Conservation (phyloP, 148 eudicot species). For the Vaccinium macrocarpon region DNA sequence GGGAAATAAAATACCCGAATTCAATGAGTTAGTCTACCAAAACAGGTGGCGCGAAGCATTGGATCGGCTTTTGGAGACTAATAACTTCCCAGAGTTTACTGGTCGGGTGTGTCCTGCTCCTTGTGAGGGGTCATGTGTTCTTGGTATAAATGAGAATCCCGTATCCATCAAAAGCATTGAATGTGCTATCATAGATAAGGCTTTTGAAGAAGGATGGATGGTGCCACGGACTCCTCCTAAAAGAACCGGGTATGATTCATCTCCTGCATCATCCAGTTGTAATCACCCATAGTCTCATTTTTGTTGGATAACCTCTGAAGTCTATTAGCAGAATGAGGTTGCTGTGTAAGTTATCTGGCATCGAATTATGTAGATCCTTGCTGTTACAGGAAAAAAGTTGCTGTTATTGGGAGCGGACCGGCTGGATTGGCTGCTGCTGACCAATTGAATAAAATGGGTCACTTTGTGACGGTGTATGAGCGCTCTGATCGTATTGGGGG, state of each 20-base stretch:
- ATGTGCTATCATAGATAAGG: constrained; percentile 93
- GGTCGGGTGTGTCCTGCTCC: constrained; percentile 99
- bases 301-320: background rate
- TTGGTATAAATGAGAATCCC: constrained; percentile 93
- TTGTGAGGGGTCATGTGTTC: constrained; percentile 97
- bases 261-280: background rate
- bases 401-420: constrained; percentile 94
- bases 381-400: constrained; percentile 67
- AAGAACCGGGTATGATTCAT: constrained; percentile 70
- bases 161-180: constrained; percentile 93
- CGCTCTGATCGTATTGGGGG: constrained; percentile 96
- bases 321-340: background rate
- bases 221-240: constrained; percentile 83
- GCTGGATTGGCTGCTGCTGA: constrained; percentile 98
- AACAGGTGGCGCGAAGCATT: constrained; percentile 98
- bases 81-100: constrained; percentile 97
- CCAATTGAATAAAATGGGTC: constrained; percentile 91
- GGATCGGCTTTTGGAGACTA: constrained; percentile 90
- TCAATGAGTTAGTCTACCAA: constrained; percentile 92
- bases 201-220: constrained; percentile 99
- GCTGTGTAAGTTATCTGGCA: background rate
- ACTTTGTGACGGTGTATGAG: constrained; percentile 84
- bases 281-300: background rate
- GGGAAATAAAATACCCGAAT: constrained; percentile 94
- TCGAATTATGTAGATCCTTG: background rate